Conservation (phyloP, 2,329 filamentous ascomycete species). For the Aureobasidium sp. region DNA sequence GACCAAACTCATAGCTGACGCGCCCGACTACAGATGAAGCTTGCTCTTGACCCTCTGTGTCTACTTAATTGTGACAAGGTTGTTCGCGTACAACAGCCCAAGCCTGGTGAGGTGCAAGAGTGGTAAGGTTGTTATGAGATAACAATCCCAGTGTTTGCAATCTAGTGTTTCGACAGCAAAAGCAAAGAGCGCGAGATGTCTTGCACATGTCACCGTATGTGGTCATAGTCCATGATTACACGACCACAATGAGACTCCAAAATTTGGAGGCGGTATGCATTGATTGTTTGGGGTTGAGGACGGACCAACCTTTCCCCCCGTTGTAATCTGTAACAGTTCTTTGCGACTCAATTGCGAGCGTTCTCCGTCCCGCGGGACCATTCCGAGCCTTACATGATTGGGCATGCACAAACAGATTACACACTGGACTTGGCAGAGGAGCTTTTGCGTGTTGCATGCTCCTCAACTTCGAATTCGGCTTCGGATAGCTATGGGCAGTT, state of each 20-base stretch:
- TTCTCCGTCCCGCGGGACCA: slow-evolving; percentile 7
- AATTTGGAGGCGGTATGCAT: slow-evolving; percentile 4
- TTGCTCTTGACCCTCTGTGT: slow-evolving; percentile 68
- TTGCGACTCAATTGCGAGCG: slow-evolving; percentile 8
- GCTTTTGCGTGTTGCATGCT: neutral
- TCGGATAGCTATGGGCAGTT: neutral
- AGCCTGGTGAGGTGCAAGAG: slow-evolving; percentile 40
- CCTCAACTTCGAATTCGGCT: neutral
- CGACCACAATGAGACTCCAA: neutral
- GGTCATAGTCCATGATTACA: neutral
- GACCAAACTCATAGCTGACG: slow-evolving; percentile 2
- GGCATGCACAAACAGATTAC: neutral
- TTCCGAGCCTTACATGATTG: slow-evolving; percentile 7
- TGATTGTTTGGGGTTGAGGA: slow-evolving; percentile 3
- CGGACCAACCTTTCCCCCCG: neutral
- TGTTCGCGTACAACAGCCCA: slow-evolving; percentile 48
- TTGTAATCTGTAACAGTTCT: slow-evolving; percentile 5
- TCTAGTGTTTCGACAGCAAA: slow-evolving; percentile 7
- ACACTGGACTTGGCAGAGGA: neutral
- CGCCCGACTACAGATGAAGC: slow-evolving; percentile 58
- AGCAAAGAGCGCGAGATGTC: neutral
- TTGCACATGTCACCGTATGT: neutral
- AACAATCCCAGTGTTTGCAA: neutral
- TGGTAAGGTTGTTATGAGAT: slow-evolving; percentile 25
- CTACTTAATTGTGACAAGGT: slow-evolving; percentile 60